Evolutionary conservation across 1,284 basidiomycete species (phyloP), one percentile per base, ranked within the genome.

Genomic region (Ustilago crameri): DNA sequence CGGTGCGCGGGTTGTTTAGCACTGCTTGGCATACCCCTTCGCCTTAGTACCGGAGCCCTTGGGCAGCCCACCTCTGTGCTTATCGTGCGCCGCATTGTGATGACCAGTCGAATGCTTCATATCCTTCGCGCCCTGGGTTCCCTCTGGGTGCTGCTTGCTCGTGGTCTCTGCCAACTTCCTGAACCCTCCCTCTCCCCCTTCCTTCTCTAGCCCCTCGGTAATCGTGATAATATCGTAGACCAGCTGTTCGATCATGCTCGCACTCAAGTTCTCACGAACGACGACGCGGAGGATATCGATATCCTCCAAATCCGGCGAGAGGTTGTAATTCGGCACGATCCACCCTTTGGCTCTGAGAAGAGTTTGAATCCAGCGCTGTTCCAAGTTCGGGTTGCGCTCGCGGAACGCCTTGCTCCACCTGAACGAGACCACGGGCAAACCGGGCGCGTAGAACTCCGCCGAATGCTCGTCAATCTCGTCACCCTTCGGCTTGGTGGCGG

Each of bases 391-490:
- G 49, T 81, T 67, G 47, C 76, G 54, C 7, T 51, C 20, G 24
- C 65, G 56, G 64, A 82, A 78, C 15, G 86, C 85, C 79, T 96
- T 90, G 1, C 90, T 90, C 86, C 96, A 95, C 49, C 81, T 80
- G 90, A 98, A 98, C 0, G 92, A 86, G 0, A 97, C 93, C 15
- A 97, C 94, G 3, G 95, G 95, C 20, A 98, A 86, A 3, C 92
- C 92, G 2, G 91, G 88, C 5, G 85, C 81, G 82, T 93, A 95
- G 42, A 82, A 86, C 88, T 91, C 75, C 9, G 75, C 60, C 46
- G 56, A 58, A 46, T 60, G 79, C 7, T 85, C 76, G 5, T 84
- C 84, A 51, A 52, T 51, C 18, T 48, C 50, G 22, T 46, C 54
- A 34, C 55, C 81, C 12, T 85, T 78, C 49, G 1, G 52, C 75